Evolutionary conservation across 129 eudicot species (phyloP), one percentile per base, ranked within the genome.

Genomic region (Lactuca sativa): DNA sequence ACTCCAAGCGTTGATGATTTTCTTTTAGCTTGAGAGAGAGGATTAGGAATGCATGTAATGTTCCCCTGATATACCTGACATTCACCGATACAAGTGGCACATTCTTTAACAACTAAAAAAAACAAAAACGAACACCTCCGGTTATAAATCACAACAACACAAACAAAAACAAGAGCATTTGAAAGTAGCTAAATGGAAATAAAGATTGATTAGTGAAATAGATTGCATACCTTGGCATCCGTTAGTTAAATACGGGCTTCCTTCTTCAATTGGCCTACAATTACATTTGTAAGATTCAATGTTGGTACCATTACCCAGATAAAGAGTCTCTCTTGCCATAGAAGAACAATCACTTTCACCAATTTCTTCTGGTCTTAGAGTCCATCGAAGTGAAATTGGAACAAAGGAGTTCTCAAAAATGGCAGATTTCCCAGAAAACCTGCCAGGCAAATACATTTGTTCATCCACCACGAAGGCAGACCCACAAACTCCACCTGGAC

Each of bases 211-310:
- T 36, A 51, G 3, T 4, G 4, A 10, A 53, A 68, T 1, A 17
- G 37, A 57, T 43, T 10, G 5, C 61, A 17, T 74, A 74, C 79
- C 53, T 74, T 74, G 16, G 60, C 79, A 74, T 65, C 79, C 72
- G 9, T 38, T 16, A 70, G 32, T 43, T 12, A 74, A 36, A 74
- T 74, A 66, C 4, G 79, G 60, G 60, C 62, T 74, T 14, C 79
- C 79, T 56, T 58, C 72, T 66, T 66, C 60, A 33, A 56, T 2
- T 4, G 21, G 3, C 31, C 11, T 5, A 43, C 79, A 74, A 18
- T 38, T 31, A 66, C 73, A 74, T 17, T 16, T 21, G 40, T 56
- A 43, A 66, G 43, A 31, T 31, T 38, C 49, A 18, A 57, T 7
- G 0, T 0, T 53, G 7, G 71, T 56, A 3, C 71, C 53, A 41